Percentiles rank a stretch among this genome's conserved stretches.
Conservation (phyloP, 2,329 filamentous ascomycete species). For the Leptographium flavum region DNA sequence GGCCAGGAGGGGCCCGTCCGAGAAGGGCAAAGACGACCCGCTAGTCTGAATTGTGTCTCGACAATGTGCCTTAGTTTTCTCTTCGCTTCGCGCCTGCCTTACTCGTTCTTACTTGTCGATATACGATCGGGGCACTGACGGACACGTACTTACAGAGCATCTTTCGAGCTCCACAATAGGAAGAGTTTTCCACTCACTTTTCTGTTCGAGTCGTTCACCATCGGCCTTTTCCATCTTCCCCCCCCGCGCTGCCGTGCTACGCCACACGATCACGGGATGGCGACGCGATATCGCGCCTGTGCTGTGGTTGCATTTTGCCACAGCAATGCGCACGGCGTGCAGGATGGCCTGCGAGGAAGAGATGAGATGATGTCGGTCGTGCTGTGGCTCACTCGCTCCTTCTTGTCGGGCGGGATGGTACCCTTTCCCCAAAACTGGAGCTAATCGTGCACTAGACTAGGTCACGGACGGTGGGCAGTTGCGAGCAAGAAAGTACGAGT, state of each 20-base stretch:
- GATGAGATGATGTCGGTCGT: background rate
- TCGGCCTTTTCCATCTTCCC: too few species aligned
- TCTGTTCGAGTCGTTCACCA: too few species aligned
- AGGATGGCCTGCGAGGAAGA: background rate
- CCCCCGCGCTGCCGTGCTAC: too few species aligned
- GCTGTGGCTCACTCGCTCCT: background rate
- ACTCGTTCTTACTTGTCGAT: too few species aligned
- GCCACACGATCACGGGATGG: background rate
- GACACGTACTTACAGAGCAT: too few species aligned
- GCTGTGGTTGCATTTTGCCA: background rate
- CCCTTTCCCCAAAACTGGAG: slow-evolving; percentile 2
- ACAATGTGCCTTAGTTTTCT: too few species aligned
- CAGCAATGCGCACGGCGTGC: background rate
- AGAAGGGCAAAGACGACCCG: background rate
- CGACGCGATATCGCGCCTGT: background rate
- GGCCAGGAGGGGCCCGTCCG: background rate
- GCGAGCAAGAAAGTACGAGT: background rate
- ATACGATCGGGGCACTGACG: too few species aligned
- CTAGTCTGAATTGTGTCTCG: background rate
- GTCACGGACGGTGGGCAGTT: too few species aligned
- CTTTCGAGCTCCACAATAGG: too few species aligned
- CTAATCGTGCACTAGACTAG: slow-evolving; percentile 1
- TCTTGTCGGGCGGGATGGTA: slow-evolving; percentile 1
- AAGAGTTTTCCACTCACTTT: too few species aligned
- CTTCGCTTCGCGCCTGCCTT: too few species aligned